Evolutionary conservation across 2,329 filamentous ascomycete genomes (phyloP), one percentile per base, ranked within the genome.

Genomic region (Rasamsonia emersonii): DNA sequence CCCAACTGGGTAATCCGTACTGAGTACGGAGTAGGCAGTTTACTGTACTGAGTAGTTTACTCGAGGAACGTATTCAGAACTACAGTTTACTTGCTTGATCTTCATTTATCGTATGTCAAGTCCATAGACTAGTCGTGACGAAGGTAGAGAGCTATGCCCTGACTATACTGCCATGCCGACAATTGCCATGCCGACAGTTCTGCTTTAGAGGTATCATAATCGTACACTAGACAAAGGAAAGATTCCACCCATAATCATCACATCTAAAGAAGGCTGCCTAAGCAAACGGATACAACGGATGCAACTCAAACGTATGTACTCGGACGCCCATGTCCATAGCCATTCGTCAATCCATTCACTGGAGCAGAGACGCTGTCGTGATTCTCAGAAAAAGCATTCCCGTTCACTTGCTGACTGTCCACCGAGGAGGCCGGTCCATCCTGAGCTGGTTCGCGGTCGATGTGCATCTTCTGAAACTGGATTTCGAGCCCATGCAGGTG

Each of bases 181-280:
- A n/a, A n/a, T n/a, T n/a, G n/a, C n/a, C n/a, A n/a, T n/a, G n/a
- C n/a, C n/a, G n/a, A 38, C 33, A 40, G 21, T 37, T n/a, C n/a
- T n/a, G n/a, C n/a, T n/a, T n/a, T 47, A 51, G 44, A 59, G 56
- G 56, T 59, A 60, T 60, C 56, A 59, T 59, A 59, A 50, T 60
- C 55, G 49, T 60, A 60, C 56, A 60, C 47, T 46, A 44, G 53
- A 46, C n/a, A 32, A 43, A 50, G 50, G 45, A 29, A 39, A 36
- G 31, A 36, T 20, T 47, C 46, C 48, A 43, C 39, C 49, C 47
- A 50, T 44, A 42, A 38, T 42, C 31, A 28, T 29, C 24, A 21
- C 28, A 20, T 35, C 9, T 9, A 10, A 32, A 36, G 24, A 37
- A 23, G 18, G 25, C 28, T 27, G 28, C 10, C 28, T 16, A 17